These are phyloP conservation scores for Sporothrix brasiliensis DNA, from an alignment of 2,329 filamentous ascomycete genomes.

Conservation along the genomic window DNA sequence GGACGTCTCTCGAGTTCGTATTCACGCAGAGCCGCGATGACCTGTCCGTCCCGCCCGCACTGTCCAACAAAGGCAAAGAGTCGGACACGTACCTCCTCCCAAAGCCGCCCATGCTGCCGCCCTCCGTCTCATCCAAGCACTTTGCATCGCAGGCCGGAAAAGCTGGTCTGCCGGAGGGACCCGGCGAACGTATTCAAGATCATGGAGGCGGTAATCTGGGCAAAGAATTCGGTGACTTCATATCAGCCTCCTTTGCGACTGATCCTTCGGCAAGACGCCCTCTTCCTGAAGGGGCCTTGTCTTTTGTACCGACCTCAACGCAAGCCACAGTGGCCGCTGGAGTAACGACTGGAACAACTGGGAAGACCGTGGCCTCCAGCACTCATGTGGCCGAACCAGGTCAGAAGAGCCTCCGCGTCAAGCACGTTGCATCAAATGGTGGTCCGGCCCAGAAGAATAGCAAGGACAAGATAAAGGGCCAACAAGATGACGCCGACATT, in stretches of 20 bases:
- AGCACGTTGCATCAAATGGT: background rate
- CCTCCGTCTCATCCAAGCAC: background rate
- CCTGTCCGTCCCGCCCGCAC: background rate
- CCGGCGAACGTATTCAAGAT: background rate
- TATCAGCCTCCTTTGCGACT: conserved; percentile 13
- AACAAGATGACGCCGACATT: background rate
- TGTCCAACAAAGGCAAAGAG: background rate
- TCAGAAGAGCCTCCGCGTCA: background rate
- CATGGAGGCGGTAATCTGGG: too few relatives aligned
- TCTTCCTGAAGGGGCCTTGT: background rate
- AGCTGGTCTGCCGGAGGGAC: background rate
- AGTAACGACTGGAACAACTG: background rate
- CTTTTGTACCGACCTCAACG: background rate
- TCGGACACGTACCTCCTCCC: background rate
- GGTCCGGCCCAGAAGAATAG: background rate
- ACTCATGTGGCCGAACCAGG: background rate
- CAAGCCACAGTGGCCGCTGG: too few relatives aligned
- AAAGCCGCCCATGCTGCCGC: background rate
- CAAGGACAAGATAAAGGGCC: too few relatives aligned
- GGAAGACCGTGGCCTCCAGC: background rate
- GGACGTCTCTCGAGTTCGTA: background rate
- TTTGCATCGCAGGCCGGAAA: background rate
- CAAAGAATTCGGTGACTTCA: conserved; percentile 20
- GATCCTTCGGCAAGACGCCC: background rate
- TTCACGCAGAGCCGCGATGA: background rate